Evolutionary conservation across 345 rosid genomes (phyloP).

Genomic region (Citrus australasica): DNA sequence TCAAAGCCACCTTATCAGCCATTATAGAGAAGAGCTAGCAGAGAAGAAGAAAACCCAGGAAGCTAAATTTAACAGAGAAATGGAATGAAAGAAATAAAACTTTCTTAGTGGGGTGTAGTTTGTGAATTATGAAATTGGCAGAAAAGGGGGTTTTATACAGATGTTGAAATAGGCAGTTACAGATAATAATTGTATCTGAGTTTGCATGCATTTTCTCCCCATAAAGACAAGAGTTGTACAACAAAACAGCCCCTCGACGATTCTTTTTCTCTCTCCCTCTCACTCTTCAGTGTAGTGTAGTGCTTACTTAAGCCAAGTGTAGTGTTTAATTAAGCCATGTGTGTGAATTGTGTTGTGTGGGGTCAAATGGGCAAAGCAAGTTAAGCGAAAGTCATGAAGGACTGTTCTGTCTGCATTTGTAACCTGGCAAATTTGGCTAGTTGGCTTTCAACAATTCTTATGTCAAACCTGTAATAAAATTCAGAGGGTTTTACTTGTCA

Average conservation of each 20-base stretch:
- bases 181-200: not conserved
- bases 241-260: not conserved
- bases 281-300: not conserved
- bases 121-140: not conserved
- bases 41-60: not conserved
- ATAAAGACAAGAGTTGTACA: slow-evolving; percentile 2
- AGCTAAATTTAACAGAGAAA: not conserved
- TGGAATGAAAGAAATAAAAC: not conserved
- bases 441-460: not conserved
- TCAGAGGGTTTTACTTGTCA: not conserved
- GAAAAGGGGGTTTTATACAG: not conserved
- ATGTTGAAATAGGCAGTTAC: not conserved
- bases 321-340: too few species aligned
- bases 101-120: not conserved
- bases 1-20: slow-evolving; percentile 9
- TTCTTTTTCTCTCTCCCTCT: not conserved
- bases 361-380: not conserved
- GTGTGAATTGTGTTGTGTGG: too few species aligned
- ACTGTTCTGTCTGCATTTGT: too few species aligned
- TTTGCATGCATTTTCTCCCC: not conserved
- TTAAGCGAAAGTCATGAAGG: not conserved
- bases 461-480: not conserved
- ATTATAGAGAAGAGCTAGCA: not conserved
- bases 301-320: too few species aligned
- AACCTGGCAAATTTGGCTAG: not conserved